Evolutionary conservation across 1,139 yeast genomes (phyloP), one percentile per base, ranked within the genome.

Genomic region (Pichia norvegensis): DNA sequence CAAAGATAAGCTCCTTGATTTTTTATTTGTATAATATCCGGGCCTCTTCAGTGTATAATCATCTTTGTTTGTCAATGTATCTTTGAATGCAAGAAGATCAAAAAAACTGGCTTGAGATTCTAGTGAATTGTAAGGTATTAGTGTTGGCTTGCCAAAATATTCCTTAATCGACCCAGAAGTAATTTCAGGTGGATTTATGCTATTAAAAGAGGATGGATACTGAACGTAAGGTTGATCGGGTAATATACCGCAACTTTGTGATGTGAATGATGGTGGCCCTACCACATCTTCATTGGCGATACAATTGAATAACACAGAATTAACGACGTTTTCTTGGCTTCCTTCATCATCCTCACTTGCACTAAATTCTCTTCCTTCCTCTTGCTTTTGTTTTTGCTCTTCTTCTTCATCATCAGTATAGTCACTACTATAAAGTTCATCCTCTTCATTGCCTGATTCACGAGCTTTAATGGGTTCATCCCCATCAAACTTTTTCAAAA

Each of bases 21-120:
- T 22, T 11, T 17, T 6, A 4, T 19, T 16, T 19, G 43, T 35
- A 21, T 29, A 41, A 27, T 36, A 36, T 6, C 39, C 40, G 4
- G 43, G 36, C 5, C 23, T 29, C 29, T 41, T 41, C 9, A 41
- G 11, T 4, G 13, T 25, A 41, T 41, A 41, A 29, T 41, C 43
- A 41, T 21, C 20, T 10, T 20, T 27, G 10, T 36, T 16, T n/a
- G 20, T 21, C 20, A 41, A 29, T 19, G 17, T 20, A 19, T 41
- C 7, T 29, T 36, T 41, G 6, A 19, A 36, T 3, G 36, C 27
- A 33, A 21, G 8, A 36, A 19, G 36, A 16, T 41, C 43, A 29
- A 41, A 29, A 29, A 41, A 41, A n/a, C 10, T 20, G 11, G 9
- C 11, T 4, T 33, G 29, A n/a, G 33, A 27, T 10, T 23, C 20